Conservation (phyloP, 148 eudicot genomes). For the Nyssa sinensis region DNA sequence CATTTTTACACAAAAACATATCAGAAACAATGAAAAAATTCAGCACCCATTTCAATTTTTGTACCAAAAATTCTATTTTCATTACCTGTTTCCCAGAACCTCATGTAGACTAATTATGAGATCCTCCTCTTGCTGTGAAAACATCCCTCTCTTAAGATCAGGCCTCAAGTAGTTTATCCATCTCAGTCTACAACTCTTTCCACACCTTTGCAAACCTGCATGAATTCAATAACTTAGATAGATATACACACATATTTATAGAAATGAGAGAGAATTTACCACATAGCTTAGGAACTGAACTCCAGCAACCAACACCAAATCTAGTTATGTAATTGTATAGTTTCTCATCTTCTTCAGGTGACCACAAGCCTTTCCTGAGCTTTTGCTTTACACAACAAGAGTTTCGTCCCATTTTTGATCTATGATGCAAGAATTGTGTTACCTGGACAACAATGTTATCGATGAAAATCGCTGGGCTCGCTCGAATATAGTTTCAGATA, state of each 20-base stretch:
- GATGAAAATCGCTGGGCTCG: not conserved
- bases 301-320: constrained; percentile 51
- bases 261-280: constrained; percentile 16
- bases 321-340: constrained; percentile 38
- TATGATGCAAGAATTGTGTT: not conserved
- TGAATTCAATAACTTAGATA: not conserved
- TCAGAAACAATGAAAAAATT: not conserved
- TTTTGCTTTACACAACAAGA: constrained; percentile 47
- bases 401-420: constrained; percentile 36
- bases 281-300: constrained; percentile 43
- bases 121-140: constrained; percentile 74
- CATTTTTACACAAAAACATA: not conserved
- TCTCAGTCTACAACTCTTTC: constrained; percentile 83
- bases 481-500: not conserved
- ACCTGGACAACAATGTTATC: not conserved
- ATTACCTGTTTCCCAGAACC: constrained; percentile 79
- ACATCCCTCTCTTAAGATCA: constrained; percentile 81
- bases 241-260: not conserved
- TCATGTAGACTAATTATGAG: constrained; percentile 58
- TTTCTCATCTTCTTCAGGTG: constrained; percentile 51
- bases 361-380: constrained; percentile 54
- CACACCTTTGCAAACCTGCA: constrained; percentile 83
- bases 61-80: not conserved
- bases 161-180: constrained; percentile 92
- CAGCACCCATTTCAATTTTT: not conserved